Evolutionary conservation across 2,329 filamentous ascomycete species (phyloP).

Genomic region (Cercospora sp.): DNA sequence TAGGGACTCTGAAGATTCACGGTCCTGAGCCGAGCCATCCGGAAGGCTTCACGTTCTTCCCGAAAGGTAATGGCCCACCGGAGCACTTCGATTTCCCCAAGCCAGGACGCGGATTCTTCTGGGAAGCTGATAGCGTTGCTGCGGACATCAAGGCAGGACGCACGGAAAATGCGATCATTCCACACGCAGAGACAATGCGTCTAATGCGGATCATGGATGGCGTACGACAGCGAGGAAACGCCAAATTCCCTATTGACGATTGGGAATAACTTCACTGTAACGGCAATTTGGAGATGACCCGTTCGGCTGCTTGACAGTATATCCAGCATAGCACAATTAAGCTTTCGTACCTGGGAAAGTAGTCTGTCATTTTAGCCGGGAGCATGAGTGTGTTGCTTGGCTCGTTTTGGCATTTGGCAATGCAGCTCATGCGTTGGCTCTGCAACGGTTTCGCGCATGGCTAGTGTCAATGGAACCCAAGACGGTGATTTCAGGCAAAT

Average conservation of each 20-base stretch:
- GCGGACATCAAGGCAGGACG: slow-evolving; percentile 43
- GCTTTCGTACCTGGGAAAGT: slow-evolving; percentile 2
- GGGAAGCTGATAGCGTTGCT: slow-evolving; percentile 50
- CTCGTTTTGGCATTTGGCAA: not conserved
- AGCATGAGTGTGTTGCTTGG: not conserved
- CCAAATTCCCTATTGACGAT: slow-evolving; percentile 29
- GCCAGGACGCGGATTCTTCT: slow-evolving; percentile 46
- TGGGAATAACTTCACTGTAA: slow-evolving; percentile 2
- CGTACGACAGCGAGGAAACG: slow-evolving; percentile 42
- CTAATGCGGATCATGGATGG: slow-evolving; percentile 53
- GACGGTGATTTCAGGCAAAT: slow-evolving; percentile 4
- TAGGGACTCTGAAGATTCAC: slow-evolving; percentile 43
- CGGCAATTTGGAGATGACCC: not conserved
- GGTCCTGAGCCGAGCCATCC: slow-evolving; percentile 39
- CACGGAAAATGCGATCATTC: slow-evolving; percentile 46
- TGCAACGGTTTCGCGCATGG: not conserved
- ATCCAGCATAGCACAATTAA: not conserved
- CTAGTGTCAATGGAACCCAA: slow-evolving; percentile 5
- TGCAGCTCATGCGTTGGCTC: not conserved
- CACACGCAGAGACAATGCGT: slow-evolving; percentile 50
- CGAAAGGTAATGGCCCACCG: slow-evolving; percentile 30
- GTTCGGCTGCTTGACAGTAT: not conserved
- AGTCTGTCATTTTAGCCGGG: slow-evolving; percentile 3
- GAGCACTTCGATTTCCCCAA: slow-evolving; percentile 44
- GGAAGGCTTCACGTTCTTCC: slow-evolving; percentile 41